A percentile compares a stretch with the other conserved stretches of the same genome.
These are phyloP conservation scores for Elsinoe australis DNA, from an alignment of 2,329 filamentous ascomycete species.

Conservation along the genomic window DNA sequence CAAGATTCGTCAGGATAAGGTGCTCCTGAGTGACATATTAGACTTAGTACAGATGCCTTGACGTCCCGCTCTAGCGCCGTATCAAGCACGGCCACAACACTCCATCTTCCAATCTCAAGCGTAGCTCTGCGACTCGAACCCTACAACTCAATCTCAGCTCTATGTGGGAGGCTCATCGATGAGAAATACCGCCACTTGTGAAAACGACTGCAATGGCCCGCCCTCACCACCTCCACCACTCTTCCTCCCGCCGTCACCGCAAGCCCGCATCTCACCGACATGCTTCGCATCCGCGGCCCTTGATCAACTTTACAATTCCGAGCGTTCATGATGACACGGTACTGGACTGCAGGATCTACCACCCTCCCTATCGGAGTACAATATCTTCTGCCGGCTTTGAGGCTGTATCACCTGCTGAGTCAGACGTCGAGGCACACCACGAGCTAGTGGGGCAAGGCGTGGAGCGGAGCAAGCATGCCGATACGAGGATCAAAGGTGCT, in stretches of 20 bases:
- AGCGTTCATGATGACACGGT: conserved; percentile 70
- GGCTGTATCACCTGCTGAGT: conserved; percentile 24
- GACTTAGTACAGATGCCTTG: too few species aligned
- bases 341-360: conserved; percentile 77
- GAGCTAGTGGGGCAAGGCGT: background rate
- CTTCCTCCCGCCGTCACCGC: background rate
- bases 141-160: too few species aligned
- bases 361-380: conserved; percentile 35
- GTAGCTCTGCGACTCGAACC: too few species aligned
- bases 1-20: too few species aligned
- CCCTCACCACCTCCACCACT: background rate
- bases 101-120: too few species aligned
- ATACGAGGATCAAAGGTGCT: conserved; percentile 37
- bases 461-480: background rate
- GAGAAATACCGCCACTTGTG: too few species aligned
- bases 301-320: conserved; percentile 60
- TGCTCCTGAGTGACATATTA: too few species aligned
- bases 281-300: background rate
- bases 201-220: background rate
- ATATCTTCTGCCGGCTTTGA: background rate
- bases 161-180: too few species aligned
- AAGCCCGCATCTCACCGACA: background rate
- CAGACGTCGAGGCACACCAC: conserved; percentile 26
- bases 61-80: too few species aligned
- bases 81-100: too few species aligned